A percentile compares a stretch with the other conserved stretches of the same genome.
Conservation (phyloP, 2,329 filamentous ascomycete species). For the Laburnicola sp. region DNA sequence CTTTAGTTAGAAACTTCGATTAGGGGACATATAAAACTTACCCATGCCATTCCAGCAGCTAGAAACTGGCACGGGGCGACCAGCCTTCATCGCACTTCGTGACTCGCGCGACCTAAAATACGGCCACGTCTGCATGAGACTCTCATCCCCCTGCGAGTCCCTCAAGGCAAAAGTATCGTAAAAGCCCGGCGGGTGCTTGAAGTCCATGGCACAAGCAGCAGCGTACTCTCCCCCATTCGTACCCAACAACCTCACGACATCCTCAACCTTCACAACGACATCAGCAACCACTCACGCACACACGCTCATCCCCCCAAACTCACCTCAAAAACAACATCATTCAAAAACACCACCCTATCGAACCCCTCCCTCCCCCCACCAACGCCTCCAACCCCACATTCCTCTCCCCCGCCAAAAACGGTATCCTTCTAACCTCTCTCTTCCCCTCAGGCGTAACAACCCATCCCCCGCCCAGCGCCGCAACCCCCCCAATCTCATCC, state of each 20-base stretch:
- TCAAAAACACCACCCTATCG: constrained; percentile 63
- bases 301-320: background rate
- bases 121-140: constrained; percentile 60
- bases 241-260: constrained; percentile 58
- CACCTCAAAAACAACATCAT: constrained; percentile 61
- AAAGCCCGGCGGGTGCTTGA: constrained; percentile 56
- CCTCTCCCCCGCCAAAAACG: constrained; percentile 65
- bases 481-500: constrained; percentile 32
- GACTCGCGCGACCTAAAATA: constrained; percentile 59
- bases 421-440: constrained; percentile 65
- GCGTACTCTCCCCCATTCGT: constrained; percentile 62
- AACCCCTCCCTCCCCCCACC: constrained; percentile 50
- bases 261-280: constrained; percentile 49
- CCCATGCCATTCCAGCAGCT: constrained; percentile 69
- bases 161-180: constrained; percentile 67
- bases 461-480: constrained; percentile 56
- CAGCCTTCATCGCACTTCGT: constrained; percentile 47
- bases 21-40: constrained; percentile 33
- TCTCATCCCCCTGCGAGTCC: constrained; percentile 55
- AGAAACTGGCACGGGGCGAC: constrained; percentile 56
- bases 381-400: constrained; percentile 55
- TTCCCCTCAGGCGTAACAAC: constrained; percentile 58
- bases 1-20: constrained; percentile 65
- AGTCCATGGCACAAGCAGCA: constrained; percentile 64
- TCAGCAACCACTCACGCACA: constrained; percentile 63